Conservation (phyloP, 306 rosid species). For the Chamaecrista fasciculata region DNA sequence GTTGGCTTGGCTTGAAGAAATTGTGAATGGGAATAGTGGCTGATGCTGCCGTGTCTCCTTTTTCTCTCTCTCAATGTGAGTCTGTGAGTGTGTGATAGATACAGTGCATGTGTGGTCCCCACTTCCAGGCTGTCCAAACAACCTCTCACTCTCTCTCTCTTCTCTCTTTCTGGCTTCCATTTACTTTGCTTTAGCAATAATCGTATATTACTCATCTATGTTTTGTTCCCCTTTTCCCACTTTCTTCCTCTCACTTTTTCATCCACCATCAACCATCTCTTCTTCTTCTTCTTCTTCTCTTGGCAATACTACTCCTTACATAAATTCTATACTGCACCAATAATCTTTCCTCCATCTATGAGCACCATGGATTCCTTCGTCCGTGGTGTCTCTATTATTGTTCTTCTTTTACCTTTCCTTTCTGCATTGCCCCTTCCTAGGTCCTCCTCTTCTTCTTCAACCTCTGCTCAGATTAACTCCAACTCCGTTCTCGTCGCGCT, state of each 20-base stretch:
- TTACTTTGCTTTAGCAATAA: neutral
- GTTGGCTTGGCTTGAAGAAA: neutral
- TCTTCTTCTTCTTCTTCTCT: neutral
- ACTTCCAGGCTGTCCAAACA: neutral
- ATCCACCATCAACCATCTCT: neutral
- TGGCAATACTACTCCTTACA: no score
- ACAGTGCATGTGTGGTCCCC: neutral
- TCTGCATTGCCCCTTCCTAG: neutral
- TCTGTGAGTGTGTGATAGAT: no score
- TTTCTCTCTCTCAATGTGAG: no score
- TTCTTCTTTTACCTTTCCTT: neutral
- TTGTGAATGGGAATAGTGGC: no score
- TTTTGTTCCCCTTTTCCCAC: neutral
- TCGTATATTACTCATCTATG: no score
- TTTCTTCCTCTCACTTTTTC: neutral
- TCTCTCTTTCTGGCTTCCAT: neutral
- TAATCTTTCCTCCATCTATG: neutral
- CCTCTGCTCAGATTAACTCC: neutral
- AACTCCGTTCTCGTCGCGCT: constrained; percentile 16
- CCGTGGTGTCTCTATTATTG: neutral
- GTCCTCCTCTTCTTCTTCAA: neutral
- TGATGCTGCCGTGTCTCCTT: no score
- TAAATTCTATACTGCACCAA: no score
- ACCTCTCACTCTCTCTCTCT: no score
- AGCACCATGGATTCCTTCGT: constrained; percentile 4